Percentiles rank a stretch among this genome's conserved stretches.
Conservation (phyloP, 2,329 filamentous ascomycete species). For the Beauveria scarabaeidicola region DNA sequence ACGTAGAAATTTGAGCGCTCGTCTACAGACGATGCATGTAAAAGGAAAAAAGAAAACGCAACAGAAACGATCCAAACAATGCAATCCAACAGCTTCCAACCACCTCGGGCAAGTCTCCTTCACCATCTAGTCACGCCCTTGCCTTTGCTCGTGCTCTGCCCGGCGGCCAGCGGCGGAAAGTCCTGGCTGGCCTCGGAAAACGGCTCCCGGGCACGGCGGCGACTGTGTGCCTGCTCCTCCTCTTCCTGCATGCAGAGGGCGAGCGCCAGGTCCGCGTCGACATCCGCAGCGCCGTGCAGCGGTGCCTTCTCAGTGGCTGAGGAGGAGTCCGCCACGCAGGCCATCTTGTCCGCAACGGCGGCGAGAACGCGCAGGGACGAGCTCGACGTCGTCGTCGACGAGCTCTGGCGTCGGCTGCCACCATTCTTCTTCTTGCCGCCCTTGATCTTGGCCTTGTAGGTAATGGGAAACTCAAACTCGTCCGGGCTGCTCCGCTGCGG, state of each 20-base stretch:
- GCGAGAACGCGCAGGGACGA: conserved; percentile 21
- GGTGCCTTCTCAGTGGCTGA: conserved; percentile 11
- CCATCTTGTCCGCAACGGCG: conserved; percentile 27
- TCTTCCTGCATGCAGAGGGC: conserved; percentile 50
- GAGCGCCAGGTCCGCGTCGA: conserved; percentile 51
- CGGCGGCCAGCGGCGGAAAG: conserved; percentile 32
- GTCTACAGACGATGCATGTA: not conserved
- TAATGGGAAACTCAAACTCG: conserved; percentile 41
- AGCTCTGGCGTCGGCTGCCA: conserved; percentile 24
- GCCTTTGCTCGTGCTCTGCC: conserved; percentile 35
- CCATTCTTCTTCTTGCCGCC: conserved; percentile 24
- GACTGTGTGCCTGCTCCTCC: conserved; percentile 13
- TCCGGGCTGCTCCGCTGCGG: conserved; percentile 35
- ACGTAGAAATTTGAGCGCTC: not conserved
- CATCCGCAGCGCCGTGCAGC: conserved; percentile 10
- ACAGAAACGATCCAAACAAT: not conserved
- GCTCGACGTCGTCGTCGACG: conserved; percentile 10
- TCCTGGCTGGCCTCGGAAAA: conserved; percentile 19
- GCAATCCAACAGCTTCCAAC: not conserved
- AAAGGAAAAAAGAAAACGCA: not conserved
- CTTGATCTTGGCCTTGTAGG: conserved; percentile 34
- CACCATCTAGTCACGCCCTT: conserved; percentile 26
- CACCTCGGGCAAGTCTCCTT: not conserved
- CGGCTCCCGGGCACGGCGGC: not conserved
- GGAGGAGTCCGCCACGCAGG: conserved; percentile 16